Base-by-base conservation (phyloP, 2,329 filamentous ascomycete species). In the Ascosphaera aggregata region DNA sequence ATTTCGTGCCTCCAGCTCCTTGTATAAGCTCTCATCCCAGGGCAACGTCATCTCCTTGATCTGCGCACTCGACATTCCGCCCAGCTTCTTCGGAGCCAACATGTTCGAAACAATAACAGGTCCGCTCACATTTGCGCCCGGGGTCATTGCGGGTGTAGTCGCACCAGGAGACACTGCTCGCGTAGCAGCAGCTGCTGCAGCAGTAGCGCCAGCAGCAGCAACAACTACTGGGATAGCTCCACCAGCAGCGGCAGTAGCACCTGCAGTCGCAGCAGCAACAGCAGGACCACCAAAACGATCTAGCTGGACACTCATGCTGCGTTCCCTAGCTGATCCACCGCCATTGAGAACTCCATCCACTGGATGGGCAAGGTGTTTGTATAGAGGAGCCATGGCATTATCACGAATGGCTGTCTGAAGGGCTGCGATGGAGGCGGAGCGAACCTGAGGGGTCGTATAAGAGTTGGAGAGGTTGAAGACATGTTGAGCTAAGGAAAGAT, bases 1-100 rank as follows among this genome's bases (percentile, higher is more conserved):
- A 50, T 89, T 89, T 45, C 81, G 76, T 45, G 71, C 71, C 56
- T 76, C 72, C 46, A 89, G 62, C 54, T 71, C 69, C 51, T 80
- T 70, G 55, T 94, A 95, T 43, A 93, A 63, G 18, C 69, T 67
- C 62, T 95, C 85, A 52, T 98, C 84, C 89, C 89, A 98, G 0
- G 81, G 71, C 41, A 95, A 65, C 48, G 71, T 74, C 34, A 80
- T 67, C 5, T 27, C 22, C 22, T 27, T 27, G 22, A 27, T 27
- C 22, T 27, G 22, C 22, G 22, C 11, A 27, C 22, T 27, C 22
- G 22, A 27, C 22, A 27, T 27, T 7, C 22, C 22, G 11, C 22
- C 22, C 22, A 27, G 11, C 43, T 66, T 71, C 18, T 69, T 63
- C 20, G 71, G 65, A 17, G 72, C 63, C 46, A 89, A 67, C 67